phyloP scores from a whole-genome alignment of 805 yeast genomes.

The Metschnikowia orientalis region DNA sequence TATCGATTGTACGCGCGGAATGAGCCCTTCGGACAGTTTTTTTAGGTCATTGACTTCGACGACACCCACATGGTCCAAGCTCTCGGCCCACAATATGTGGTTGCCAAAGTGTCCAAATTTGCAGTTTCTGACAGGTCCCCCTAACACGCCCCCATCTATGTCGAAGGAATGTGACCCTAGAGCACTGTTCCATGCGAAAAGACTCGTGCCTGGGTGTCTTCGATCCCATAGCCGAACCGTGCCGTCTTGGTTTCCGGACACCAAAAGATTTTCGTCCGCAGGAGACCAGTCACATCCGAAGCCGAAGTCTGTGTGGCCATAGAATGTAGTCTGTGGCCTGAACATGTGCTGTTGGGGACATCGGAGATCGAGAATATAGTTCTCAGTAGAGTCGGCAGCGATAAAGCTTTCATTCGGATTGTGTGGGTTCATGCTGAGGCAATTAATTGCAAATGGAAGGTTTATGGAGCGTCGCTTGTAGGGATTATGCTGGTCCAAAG shows the following conservation, averaged over 20 bases:
- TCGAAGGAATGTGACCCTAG: conserved; percentile 22
- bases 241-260: conserved; percentile 61
- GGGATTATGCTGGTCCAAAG: conserved; percentile 32
- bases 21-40: conserved; percentile 9
- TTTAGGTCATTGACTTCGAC: conserved; percentile 35
- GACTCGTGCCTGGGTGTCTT: conserved; percentile 27
- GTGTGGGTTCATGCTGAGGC: conserved; percentile 40
- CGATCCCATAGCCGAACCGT: conserved; percentile 52
- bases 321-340: conserved; percentile 15
- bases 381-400: conserved; percentile 47
- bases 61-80: conserved; percentile 54
- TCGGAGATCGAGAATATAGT: conserved; percentile 45
- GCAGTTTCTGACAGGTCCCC: conserved; percentile 52
- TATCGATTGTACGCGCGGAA: conserved; percentile 39
- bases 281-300: conserved; percentile 60
- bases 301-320: conserved; percentile 53
- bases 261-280: conserved; percentile 36
- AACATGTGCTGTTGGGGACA: conserved; percentile 8
- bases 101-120: conserved; percentile 45
- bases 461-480: conserved; percentile 8
- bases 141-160: conserved; percentile 16
- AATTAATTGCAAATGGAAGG: conserved; percentile 49
- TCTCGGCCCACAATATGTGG: conserved; percentile 52
- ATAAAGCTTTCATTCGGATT: conserved; percentile 38
- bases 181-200: conserved; percentile 35